Percentiles rank a stretch among this genome's conserved stretches.
Conservation (phyloP, 73 alveolate genomes). For the Paraurostyla sp. region DNA sequence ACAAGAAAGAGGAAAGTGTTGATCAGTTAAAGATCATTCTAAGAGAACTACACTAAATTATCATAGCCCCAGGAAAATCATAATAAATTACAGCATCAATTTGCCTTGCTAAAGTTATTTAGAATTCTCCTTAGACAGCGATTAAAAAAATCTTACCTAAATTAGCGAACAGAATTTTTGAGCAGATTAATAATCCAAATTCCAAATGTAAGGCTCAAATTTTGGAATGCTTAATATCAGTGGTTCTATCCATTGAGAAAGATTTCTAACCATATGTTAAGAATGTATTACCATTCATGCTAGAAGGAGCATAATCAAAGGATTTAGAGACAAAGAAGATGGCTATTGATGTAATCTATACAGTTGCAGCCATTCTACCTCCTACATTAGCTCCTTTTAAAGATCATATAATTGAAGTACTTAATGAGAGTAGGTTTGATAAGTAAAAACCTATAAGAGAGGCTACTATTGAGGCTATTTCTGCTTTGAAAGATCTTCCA, state of each 20-base stretch:
- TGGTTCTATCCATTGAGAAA: constrained; percentile 88
- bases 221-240: constrained; percentile 83
- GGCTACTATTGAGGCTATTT: constrained; percentile 83
- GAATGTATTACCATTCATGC: constrained; percentile 80
- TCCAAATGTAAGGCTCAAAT: constrained; percentile 85
- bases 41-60: constrained; percentile 52
- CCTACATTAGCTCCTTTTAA: constrained; percentile 85
- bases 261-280: constrained; percentile 84
- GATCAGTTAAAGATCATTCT: constrained; percentile 59
- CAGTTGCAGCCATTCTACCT: constrained; percentile 89
- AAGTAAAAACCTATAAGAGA: constrained; percentile 95
- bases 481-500: constrained; percentile 64
- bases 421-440: constrained; percentile 89
- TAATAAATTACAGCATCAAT: constrained; percentile 82
- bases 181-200: constrained; percentile 45
- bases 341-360: constrained; percentile 91
- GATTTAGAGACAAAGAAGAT: constrained; percentile 67
- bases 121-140: constrained; percentile 87
- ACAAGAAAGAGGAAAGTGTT: constrained; percentile 44
- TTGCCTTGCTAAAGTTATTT: constrained; percentile 91
- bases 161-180: constrained; percentile 76
- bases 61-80: constrained; percentile 50
- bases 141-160: constrained; percentile 67
- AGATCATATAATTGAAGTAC: constrained; percentile 86
- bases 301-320: constrained; percentile 5